Percentiles rank a stretch among this genome's conserved stretches.
phyloP scores from a whole-genome alignment of 1,284 basidiomycete species.

The Ceratobasidium theobromae region DNA sequence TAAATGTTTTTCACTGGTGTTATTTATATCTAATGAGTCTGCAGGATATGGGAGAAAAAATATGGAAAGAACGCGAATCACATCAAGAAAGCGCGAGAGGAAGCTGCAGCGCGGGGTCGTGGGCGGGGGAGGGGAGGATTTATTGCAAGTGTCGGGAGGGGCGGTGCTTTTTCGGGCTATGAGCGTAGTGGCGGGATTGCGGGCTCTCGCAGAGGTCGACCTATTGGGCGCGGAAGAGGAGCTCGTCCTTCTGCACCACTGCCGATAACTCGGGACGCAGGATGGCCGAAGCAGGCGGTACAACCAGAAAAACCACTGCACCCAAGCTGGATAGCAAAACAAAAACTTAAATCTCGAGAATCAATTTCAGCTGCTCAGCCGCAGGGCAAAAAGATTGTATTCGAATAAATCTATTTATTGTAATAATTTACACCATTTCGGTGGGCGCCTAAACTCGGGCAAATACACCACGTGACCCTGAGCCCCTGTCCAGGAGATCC shows the following conservation, averaged over 20 bases:
- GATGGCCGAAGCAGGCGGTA: conserved; percentile 36
- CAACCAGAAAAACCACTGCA: conserved; percentile 59
- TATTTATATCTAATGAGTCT: background rate
- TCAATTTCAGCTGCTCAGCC: conserved; percentile 38
- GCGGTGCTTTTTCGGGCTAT: background rate
- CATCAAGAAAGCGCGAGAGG: conserved; percentile 60
- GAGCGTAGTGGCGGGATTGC: conserved; percentile 27
- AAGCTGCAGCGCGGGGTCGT: conserved; percentile 37
- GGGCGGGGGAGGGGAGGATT: conserved; percentile 32
- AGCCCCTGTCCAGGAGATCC: background rate
- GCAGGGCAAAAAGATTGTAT: conserved; percentile 51
- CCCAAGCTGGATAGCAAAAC: conserved; percentile 93
- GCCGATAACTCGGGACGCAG: conserved; percentile 36
- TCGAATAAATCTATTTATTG: conserved; percentile 42
- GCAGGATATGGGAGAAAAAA: conserved; percentile 96
- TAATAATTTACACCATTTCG: background rate
- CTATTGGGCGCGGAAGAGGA: conserved; percentile 10
- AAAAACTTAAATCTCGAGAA: conserved; percentile 64
- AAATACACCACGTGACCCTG: conserved; percentile 16
- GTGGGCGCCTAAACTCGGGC: background rate
- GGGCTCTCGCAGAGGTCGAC: background rate
- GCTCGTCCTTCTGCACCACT: background rate
- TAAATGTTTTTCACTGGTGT: conserved; percentile 52
- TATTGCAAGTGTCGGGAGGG: conserved; percentile 9
- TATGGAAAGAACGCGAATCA: conserved; percentile 91